A percentile compares a stretch with the other conserved stretches of the same genome.
These are phyloP conservation scores for Malassezia psittaci DNA, from an alignment of 1,284 basidiomycete genomes.

Conservation along the genomic window DNA sequence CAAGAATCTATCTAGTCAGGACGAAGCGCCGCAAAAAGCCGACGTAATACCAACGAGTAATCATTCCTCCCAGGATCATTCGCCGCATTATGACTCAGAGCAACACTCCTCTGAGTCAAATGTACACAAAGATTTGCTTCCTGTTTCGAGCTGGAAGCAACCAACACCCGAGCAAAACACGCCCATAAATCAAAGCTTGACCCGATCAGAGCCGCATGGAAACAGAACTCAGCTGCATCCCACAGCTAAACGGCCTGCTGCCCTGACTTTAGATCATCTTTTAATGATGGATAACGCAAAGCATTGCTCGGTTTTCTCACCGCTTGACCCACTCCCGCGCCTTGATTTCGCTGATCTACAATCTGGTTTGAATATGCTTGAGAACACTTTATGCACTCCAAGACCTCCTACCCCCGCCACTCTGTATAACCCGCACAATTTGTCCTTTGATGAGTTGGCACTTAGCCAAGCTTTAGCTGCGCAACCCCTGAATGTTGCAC, in stretches of 20 bases:
- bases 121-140: too few relatives aligned
- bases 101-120: too few relatives aligned
- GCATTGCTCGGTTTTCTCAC: slow-evolving; percentile 14
- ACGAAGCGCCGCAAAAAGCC: too few relatives aligned
- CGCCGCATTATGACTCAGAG: too few relatives aligned
- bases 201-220: too few relatives aligned
- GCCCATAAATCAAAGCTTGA: too few relatives aligned
- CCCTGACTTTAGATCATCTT: slow-evolving; percentile 1
- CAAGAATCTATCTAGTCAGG: neutral
- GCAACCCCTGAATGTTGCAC: neutral
- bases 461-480: neutral
- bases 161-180: too few relatives aligned
- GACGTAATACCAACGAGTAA: too few relatives aligned
- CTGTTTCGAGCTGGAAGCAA: too few relatives aligned
- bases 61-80: too few relatives aligned
- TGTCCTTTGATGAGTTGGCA: neutral
- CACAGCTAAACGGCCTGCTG: neutral
- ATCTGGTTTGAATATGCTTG: slow-evolving; percentile 2
- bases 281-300: slow-evolving; percentile 9
- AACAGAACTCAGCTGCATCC: too few relatives aligned
- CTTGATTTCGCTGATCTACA: slow-evolving; percentile 15
- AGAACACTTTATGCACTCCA: slow-evolving; percentile 1
- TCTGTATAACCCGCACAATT: neutral
- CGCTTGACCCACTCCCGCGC: slow-evolving; percentile 14
- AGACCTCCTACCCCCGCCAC: neutral